A percentile compares a stretch with the other conserved stretches of the same genome.
These are phyloP conservation scores for Ophiostoma triangulosporum DNA, from an alignment of 2,329 filamentous ascomycete genomes.

Conservation along the genomic window DNA sequence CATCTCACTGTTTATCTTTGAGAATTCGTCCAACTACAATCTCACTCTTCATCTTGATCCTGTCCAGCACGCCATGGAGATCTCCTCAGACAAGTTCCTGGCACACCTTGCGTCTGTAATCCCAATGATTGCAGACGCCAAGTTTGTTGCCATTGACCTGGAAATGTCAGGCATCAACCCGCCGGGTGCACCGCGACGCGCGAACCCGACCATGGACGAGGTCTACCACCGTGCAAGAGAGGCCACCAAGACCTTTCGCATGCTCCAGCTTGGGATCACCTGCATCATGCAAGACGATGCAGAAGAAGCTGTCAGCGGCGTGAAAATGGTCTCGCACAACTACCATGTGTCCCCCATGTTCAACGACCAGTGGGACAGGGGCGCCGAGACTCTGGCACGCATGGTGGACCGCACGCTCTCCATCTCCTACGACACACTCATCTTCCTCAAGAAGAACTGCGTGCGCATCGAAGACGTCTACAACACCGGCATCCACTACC, in stretches of 20 bases:
- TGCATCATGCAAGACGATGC: conserved; percentile 15
- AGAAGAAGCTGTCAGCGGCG: background rate
- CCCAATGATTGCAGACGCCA: conserved; percentile 17
- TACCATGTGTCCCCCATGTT: conserved; percentile 21
- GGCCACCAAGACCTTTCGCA: conserved; percentile 20
- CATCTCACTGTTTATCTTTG: no score
- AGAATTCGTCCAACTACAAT: no score
- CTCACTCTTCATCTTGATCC: no score
- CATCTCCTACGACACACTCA: conserved; percentile 18
- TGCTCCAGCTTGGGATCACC: conserved; percentile 25
- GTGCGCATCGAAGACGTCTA: conserved; percentile 18
- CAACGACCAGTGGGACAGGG: background rate
- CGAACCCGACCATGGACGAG: conserved; percentile 6
- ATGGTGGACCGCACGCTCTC: conserved; percentile 18
- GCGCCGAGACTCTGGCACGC: conserved; percentile 12
- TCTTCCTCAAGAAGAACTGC: conserved; percentile 18
- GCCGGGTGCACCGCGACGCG: background rate
- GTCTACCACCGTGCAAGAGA: conserved; percentile 19
- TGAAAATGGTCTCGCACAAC: conserved; percentile 17
- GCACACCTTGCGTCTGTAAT: conserved; percentile 19
- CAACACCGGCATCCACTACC: conserved; percentile 20
- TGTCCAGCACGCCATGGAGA: conserved; percentile 20
- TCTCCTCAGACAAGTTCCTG: conserved; percentile 19
- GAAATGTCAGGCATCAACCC: conserved; percentile 25
- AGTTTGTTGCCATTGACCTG: conserved; percentile 24